Conservation (phyloP, 2,329 filamentous ascomycete species). For the Nemania sp. region DNA sequence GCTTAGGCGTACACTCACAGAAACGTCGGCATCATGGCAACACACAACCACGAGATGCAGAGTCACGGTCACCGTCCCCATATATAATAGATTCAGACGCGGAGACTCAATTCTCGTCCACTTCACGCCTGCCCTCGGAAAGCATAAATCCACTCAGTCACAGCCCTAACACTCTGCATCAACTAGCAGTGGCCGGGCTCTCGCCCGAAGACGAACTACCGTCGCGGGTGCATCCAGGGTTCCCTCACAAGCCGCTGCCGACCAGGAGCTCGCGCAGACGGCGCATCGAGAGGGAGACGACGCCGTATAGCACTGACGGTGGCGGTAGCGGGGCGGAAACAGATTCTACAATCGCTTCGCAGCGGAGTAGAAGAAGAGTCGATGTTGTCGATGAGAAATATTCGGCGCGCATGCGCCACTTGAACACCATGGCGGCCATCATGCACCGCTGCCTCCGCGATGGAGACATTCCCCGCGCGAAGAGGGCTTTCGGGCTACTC, state of each 20-base stretch:
- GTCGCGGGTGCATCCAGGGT: slow-evolving; percentile 55
- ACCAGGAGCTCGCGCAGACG: neutral
- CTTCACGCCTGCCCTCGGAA: slow-evolving; percentile 48
- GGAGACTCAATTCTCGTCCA: slow-evolving; percentile 34
- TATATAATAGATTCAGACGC: slow-evolving; percentile 15
- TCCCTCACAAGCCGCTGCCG: slow-evolving; percentile 64
- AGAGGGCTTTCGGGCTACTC: slow-evolving; percentile 80
- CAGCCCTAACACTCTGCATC: slow-evolving; percentile 62
- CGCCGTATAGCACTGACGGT: slow-evolving; percentile 1
- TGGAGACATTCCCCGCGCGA: slow-evolving; percentile 77
- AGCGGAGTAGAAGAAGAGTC: slow-evolving; percentile 34
- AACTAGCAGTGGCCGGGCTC: slow-evolving; percentile 67
- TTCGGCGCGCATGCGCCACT: slow-evolving; percentile 64
- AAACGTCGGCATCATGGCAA: slow-evolving; percentile 46
- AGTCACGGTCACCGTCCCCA: slow-evolving; percentile 24
- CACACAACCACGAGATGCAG: slow-evolving; percentile 3
- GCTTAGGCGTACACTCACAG: slow-evolving; percentile 41
- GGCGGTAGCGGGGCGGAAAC: slow-evolving; percentile 20
- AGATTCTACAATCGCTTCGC: slow-evolving; percentile 16
- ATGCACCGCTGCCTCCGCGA: slow-evolving; percentile 78
- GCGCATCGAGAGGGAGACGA: neutral
- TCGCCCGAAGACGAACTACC: slow-evolving; percentile 60
- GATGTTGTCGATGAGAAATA: slow-evolving; percentile 25
- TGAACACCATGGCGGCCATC: slow-evolving; percentile 75
- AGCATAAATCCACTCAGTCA: slow-evolving; percentile 69